These are phyloP conservation scores for Globisporangium viniferum DNA, from an alignment of 352 stramenopile genomes.

Conservation along the genomic window DNA sequence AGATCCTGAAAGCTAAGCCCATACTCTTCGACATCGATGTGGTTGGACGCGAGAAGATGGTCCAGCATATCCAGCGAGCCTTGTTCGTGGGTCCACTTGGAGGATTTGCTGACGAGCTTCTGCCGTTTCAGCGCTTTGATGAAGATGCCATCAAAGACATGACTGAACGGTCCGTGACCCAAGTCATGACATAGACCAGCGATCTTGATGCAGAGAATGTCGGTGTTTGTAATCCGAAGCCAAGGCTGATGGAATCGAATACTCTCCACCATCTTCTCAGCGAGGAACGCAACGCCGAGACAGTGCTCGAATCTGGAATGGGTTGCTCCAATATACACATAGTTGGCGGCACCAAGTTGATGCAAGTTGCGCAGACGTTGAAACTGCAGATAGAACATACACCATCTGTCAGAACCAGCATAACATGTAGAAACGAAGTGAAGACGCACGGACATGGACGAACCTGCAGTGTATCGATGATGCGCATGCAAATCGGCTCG, in stretches of 20 bases:
- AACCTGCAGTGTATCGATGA: slow-evolving; percentile 80
- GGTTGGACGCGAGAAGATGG: slow-evolving; percentile 52
- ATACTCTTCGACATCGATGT: slow-evolving; percentile 52
- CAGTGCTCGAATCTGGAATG: slow-evolving; percentile 85
- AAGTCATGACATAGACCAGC: slow-evolving; percentile 80
- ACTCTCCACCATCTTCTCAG: slow-evolving; percentile 79
- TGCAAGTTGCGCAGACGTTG: slow-evolving; percentile 93
- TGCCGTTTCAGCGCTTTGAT: slow-evolving; percentile 48
- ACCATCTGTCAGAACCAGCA: not conserved
- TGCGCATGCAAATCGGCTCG: slow-evolving; percentile 76
- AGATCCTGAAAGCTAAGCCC: slow-evolving; percentile 50
- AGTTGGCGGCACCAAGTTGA: slow-evolving; percentile 90
- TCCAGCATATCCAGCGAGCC: slow-evolving; percentile 77
- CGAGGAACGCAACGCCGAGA: slow-evolving; percentile 94
- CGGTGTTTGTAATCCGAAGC: slow-evolving; percentile 76
- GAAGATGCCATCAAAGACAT: slow-evolving; percentile 79
- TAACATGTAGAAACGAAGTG: not conserved
- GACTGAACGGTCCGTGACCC: slow-evolving; percentile 77
- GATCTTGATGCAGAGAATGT: slow-evolving; percentile 78
- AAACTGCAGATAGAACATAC: slow-evolving; percentile 47
- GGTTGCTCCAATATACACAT: slow-evolving; percentile 87
- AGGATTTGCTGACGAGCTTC: slow-evolving; percentile 27
- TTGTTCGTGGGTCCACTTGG: slow-evolving; percentile 72
- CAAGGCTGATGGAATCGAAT: slow-evolving; percentile 85
- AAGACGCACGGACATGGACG: not conserved